phyloP scores from a whole-genome alignment of 164 flowering plant species.

The Macadamia tetraphylla region DNA sequence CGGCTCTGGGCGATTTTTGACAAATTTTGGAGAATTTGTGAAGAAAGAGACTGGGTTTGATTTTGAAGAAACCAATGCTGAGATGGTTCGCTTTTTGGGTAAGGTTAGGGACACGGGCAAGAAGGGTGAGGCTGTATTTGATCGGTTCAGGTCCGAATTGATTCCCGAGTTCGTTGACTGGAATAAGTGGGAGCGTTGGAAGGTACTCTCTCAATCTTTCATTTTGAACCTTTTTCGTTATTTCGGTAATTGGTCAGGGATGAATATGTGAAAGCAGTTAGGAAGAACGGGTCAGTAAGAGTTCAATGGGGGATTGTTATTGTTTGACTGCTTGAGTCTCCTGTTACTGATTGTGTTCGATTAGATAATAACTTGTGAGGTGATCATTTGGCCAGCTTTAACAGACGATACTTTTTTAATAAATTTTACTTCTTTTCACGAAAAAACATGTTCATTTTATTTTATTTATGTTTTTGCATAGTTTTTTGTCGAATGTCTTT shows the following conservation, averaged over 20 bases:
- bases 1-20: slow-evolving; percentile 48
- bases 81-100: slow-evolving; percentile 29
- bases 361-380: background rate
- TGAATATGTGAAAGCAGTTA: too few relatives aligned
- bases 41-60: slow-evolving; percentile 79
- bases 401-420: background rate
- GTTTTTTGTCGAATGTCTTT: too few relatives aligned
- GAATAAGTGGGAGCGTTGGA: slow-evolving; percentile 80
- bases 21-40: slow-evolving; percentile 45
- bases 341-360: background rate
- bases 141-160: slow-evolving; percentile 39
- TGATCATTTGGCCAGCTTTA: background rate
- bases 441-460: background rate
- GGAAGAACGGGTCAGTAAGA: too few relatives aligned
- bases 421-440: background rate
- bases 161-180: slow-evolving; percentile 59
- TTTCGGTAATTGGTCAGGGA: background rate
- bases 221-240: background rate
- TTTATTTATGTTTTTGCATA: too few relatives aligned
- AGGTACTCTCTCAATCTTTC: slow-evolving; percentile 36
- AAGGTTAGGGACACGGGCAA: slow-evolving; percentile 20
- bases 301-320: too few relatives aligned
- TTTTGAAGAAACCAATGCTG: slow-evolving; percentile 28
- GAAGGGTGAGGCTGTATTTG: slow-evolving; percentile 33
- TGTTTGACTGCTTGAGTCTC: background rate